Conservation (phyloP, 306 rosid genomes). For the Dalbergia cultrata region DNA sequence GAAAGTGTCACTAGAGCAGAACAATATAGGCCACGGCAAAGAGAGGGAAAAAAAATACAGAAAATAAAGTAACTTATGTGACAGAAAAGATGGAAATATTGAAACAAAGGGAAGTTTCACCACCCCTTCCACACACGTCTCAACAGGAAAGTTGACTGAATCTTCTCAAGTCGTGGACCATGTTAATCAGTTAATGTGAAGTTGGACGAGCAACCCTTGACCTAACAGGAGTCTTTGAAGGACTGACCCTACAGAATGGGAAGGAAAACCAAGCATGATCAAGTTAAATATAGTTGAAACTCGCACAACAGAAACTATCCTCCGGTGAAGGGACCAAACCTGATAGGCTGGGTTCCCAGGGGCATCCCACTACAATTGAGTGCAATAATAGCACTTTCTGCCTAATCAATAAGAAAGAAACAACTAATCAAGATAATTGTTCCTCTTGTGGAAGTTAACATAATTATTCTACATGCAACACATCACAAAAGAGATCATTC, state of each 20-base stretch:
- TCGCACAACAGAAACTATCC: slow-evolving; percentile 21
- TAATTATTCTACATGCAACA: neutral
- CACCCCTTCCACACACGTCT: slow-evolving; percentile 59
- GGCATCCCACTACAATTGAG: slow-evolving; percentile 93
- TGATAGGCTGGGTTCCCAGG: slow-evolving; percentile 87
- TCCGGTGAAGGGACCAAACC: slow-evolving; percentile 56
- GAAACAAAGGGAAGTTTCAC: slow-evolving; percentile 68
- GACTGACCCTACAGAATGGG: slow-evolving; percentile 82
- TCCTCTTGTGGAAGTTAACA: slow-evolving; percentile 28
- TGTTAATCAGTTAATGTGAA: slow-evolving; percentile 46
- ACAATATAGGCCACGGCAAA: slow-evolving; percentile 53
- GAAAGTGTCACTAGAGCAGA: slow-evolving; percentile 68
- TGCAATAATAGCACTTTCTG: slow-evolving; percentile 92
- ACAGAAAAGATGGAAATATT: slow-evolving; percentile 58
- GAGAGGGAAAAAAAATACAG: slow-evolving; percentile 8
- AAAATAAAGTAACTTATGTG: slow-evolving; percentile 52
- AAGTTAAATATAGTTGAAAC: slow-evolving; percentile 1
- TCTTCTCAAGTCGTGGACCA: slow-evolving; percentile 44
- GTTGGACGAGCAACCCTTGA: slow-evolving; percentile 80
- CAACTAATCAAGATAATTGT: slow-evolving; percentile 16
- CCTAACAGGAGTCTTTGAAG: slow-evolving; percentile 98
- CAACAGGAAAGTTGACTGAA: slow-evolving; percentile 55
- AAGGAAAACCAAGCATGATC: slow-evolving; percentile 32
- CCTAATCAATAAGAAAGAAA: slow-evolving; percentile 64
- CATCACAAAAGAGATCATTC: slow-evolving; percentile 13